Base-by-base conservation (phyloP, 2,329 filamentous ascomycete genomes). In the Dactylellina cionopaga region DNA sequence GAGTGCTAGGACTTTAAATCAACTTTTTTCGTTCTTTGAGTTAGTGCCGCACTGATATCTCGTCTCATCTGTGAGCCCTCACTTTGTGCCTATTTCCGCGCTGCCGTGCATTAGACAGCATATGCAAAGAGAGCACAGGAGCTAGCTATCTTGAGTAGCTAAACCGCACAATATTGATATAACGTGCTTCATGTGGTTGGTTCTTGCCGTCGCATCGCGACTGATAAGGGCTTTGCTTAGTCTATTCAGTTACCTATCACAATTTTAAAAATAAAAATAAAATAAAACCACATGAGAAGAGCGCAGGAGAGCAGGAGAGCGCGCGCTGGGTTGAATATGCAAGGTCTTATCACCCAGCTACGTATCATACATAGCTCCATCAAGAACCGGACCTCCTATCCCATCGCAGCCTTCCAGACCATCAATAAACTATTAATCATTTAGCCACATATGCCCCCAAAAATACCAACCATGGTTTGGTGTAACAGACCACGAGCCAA, bases 51-150 rank as follows among this genome's bases (percentile, higher is more conserved):
- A 54, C 31, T 65, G 39, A 47, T 35, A 43, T 43, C 43, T 15
- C 10, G 29, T 25, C 31, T 11, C 13, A n/a, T 31, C 27, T 17
- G n/a, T n/a, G n/a, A n/a, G 49, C 51, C 51, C 33, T 39, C 51
- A 66, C 43, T n/a, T 47, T 25, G 60, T 55, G 22, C 39, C 35
- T 35, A 35, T 33, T 44, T 44, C 37, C n/a, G 54, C 59, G 29
- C 37, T 44, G 22, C 47, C 41, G 24, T 66, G 62, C 62, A 58
- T 56, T 25, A 35, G 39, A 55, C n/a, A n/a, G n/a, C 56, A 41
- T 39, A 55, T 65, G 60, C 60, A 65, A 31, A 55, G 60, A 55
- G 49, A 65, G 49, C 49, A 44, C 49, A 65, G 39, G 31, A 65
- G 51, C n/a, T n/a, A 24, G 13, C 31, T 19, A 52, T 35, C 29